Conservation (phyloP, 371 early-diverging fungal species). For the Apophysomyces trapeziformis region DNA sequence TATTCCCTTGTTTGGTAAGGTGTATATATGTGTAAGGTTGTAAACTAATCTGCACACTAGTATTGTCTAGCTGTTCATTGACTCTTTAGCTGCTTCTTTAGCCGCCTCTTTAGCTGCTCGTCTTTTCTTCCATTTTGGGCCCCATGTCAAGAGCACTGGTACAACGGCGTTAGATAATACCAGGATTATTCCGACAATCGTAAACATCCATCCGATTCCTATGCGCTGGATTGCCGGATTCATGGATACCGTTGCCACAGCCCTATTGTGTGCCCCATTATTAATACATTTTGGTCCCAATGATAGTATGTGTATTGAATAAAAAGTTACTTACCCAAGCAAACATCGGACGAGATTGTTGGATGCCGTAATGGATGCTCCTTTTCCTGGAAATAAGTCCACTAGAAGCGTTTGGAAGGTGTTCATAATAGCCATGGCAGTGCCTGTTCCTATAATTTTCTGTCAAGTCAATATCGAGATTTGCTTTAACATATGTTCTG, state of each 20-base stretch:
- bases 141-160: conserved; percentile 1
- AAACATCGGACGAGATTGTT: conserved; percentile 47
- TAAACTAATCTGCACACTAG: too few relatives aligned
- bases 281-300: too few relatives aligned
- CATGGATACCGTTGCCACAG: conserved; percentile 29
- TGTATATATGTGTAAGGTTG: too few relatives aligned
- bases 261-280: conserved; percentile 10
- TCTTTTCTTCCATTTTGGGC: conserved; percentile 13
- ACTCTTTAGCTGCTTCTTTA: too few relatives aligned
- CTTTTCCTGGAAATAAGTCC: conserved; percentile 44
- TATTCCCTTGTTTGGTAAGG: too few relatives aligned
- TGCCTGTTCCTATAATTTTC: conserved; percentile 19
- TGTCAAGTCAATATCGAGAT: not conserved
- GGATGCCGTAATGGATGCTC: conserved; percentile 46
- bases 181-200: conserved; percentile 29
- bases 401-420: conserved; percentile 43
- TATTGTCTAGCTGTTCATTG: too few relatives aligned
- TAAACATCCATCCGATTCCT: conserved; percentile 46
- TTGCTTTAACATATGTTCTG: not conserved
- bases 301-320: too few relatives aligned
- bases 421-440: conserved; percentile 35
- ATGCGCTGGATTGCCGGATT: conserved; percentile 37
- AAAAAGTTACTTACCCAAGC: conserved; percentile 25
- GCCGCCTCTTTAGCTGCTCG: not conserved
- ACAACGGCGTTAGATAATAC: conserved; percentile 14